Percentiles rank a stretch among this genome's conserved stretches.
Conservation (phyloP, 2,329 filamentous ascomycete genomes). For the Pestalotiopsis sp. region DNA sequence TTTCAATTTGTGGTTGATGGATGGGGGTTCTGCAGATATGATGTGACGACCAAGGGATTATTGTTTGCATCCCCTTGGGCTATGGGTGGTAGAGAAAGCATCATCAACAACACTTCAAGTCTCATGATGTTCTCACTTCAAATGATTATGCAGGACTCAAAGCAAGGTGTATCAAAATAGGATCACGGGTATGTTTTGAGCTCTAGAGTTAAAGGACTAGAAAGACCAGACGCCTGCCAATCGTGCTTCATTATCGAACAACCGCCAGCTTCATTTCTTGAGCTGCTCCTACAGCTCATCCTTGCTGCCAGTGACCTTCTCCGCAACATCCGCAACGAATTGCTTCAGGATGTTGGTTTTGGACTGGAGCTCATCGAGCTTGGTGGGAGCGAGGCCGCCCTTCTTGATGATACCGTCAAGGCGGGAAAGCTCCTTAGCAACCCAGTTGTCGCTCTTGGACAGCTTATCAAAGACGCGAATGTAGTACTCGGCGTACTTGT, state of each 20-base stretch:
- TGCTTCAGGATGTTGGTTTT: slow-evolving; percentile 85
- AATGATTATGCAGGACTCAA: neutral
- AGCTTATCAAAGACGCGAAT: slow-evolving; percentile 88
- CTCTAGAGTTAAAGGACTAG: slow-evolving; percentile 1
- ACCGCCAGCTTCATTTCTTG: neutral
- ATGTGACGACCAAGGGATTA: neutral
- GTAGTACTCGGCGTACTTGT: slow-evolving; percentile 93
- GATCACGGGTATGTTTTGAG: slow-evolving; percentile 1
- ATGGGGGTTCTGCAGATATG: neutral
- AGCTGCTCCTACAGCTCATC: slow-evolving; percentile 63
- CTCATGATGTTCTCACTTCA: neutral
- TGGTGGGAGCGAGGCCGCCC: slow-evolving; percentile 80
- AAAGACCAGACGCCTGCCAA: neutral
- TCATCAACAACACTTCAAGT: neutral
- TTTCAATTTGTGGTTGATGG: neutral
- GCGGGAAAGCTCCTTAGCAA: slow-evolving; percentile 80
- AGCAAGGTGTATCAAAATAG: neutral
- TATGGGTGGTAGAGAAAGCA: neutral
- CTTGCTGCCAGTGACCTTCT: slow-evolving; percentile 56
- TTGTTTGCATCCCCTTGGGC: neutral
- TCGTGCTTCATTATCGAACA: slow-evolving; percentile 3
- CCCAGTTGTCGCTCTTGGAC: slow-evolving; percentile 73
- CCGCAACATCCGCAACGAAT: slow-evolving; percentile 65
- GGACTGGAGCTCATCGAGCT: slow-evolving; percentile 83
- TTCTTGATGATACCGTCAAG: slow-evolving; percentile 80